Percentiles rank a stretch among this genome's conserved stretches.
Evolutionary conservation across 192 early-diverging fungal species (phyloP).

Genomic region (Entomortierella chlamydospora): DNA sequence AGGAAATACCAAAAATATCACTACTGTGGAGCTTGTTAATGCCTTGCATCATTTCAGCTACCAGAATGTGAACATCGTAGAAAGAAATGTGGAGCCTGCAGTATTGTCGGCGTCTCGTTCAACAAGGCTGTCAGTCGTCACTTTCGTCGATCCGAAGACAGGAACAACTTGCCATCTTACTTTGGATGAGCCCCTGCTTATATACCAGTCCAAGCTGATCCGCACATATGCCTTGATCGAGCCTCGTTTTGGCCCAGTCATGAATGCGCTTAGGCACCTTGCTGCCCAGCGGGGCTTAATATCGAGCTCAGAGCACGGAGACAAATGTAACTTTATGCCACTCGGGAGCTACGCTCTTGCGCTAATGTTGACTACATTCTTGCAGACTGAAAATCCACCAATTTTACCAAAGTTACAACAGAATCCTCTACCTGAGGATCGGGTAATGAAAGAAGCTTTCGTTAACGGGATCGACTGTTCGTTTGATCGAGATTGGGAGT

Average conservation of each 20-base stretch:
- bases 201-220: constrained; percentile 35
- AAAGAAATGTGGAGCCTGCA: neutral
- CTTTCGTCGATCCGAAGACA: constrained; percentile 26
- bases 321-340: constrained; percentile 11
- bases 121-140: neutral
- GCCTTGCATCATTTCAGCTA: constrained; percentile 27
- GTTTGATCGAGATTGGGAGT: constrained; percentile 42
- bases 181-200: constrained; percentile 32
- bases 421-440: neutral
- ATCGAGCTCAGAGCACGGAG: constrained; percentile 7
- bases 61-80: constrained; percentile 8
- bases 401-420: constrained; percentile 44
- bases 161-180: constrained; percentile 26
- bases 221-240: constrained; percentile 32
- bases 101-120: neutral
- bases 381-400: constrained; percentile 51
- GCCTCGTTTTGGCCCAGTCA: constrained; percentile 42
- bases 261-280: constrained; percentile 32
- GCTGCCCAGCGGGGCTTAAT: constrained; percentile 19
- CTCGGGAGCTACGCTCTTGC: constrained; percentile 36
- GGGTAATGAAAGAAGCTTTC: constrained; percentile 25
- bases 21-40: neutral
- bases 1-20: constrained; percentile 34
- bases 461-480: constrained; percentile 50
- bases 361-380: constrained; percentile 42